Evolutionary conservation across 352 stramenopile genomes (phyloP).

Genomic region (Globisporangium perplexum): DNA sequence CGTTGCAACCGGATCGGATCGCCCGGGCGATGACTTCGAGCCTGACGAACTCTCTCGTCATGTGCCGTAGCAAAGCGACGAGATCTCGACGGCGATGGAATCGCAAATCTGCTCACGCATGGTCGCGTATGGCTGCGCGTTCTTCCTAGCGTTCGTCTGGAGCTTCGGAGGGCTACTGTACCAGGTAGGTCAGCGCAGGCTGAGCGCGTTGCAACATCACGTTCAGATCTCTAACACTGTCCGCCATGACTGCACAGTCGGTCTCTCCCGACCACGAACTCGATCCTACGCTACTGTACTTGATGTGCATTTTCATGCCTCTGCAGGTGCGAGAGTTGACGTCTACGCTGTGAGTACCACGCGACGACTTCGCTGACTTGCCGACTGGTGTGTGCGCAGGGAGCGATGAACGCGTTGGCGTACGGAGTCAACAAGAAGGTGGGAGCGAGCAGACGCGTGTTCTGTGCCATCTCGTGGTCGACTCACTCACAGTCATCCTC

Average conservation of each 20-base stretch:
- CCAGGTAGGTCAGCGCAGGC: constrained; percentile 18
- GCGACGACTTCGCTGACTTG: no score
- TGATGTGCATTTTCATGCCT: constrained; percentile 63
- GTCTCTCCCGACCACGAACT: constrained; percentile 41
- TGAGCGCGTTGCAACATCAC: no score
- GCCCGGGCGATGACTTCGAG: background rate
- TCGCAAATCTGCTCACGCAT: constrained; percentile 60
- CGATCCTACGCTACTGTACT: constrained; percentile 42
- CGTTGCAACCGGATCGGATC: background rate
- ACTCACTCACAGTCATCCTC: background rate
- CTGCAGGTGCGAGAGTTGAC: constrained; percentile 37
- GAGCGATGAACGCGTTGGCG: constrained; percentile 44
- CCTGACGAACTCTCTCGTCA: background rate
- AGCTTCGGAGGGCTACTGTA: constrained; percentile 36
- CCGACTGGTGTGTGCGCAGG: constrained; percentile 16
- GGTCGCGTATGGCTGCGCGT: constrained; percentile 57
- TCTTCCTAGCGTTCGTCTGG: constrained; percentile 48
- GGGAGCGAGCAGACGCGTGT: background rate
- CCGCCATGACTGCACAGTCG: constrained; percentile 8
- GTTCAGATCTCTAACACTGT: background rate
- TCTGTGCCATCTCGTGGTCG: background rate
- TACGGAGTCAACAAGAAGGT: constrained; percentile 72
- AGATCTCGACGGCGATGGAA: constrained; percentile 62
- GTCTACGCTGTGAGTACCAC: background rate
- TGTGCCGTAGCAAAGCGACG: constrained; percentile 27